Evolutionary conservation across 805 yeast genomes (phyloP).

Genomic region (Tetrapisispora phaffii): DNA sequence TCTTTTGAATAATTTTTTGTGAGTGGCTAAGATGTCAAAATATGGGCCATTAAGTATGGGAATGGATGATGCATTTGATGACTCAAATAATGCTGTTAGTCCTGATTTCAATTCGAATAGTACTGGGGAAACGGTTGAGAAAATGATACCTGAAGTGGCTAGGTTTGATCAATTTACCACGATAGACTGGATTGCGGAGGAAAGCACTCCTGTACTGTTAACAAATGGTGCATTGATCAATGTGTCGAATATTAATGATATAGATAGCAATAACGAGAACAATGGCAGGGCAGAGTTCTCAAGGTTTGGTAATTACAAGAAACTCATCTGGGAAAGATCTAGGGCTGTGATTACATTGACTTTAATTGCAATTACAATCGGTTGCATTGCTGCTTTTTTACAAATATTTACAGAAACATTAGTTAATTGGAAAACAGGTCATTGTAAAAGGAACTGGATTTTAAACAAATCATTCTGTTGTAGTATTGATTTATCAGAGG

Average conservation of each 20-base stretch:
- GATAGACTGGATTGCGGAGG: constrained; percentile 58
- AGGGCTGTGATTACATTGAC: constrained; percentile 62
- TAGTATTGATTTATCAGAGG: constrained; percentile 43
- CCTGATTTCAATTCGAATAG: neutral
- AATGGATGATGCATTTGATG: neutral
- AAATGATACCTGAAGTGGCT: constrained; percentile 19
- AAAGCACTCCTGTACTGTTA: constrained; percentile 38
- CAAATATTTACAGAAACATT: constrained; percentile 80
- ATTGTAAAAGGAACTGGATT: constrained; percentile 61
- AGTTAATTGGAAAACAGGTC: constrained; percentile 69
- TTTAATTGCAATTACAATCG: constrained; percentile 65
- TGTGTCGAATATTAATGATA: neutral
- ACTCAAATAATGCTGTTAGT: neutral
- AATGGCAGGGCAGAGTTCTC: constrained; percentile 1
- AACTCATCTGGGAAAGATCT: constrained; percentile 21
- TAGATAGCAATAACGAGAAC: neutral
- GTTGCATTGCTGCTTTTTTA: constrained; percentile 71
- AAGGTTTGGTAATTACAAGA: constrained; percentile 7
- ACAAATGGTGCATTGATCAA: neutral
- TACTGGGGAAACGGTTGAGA: neutral
- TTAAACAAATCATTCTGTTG: constrained; percentile 75
- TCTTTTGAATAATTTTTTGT: too few species aligned
- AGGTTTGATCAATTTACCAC: constrained; percentile 54
- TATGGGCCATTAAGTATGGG: neutral
- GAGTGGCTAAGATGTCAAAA: neutral